A percentile compares a stretch with the other conserved stretches of the same genome.
Conservation (phyloP, 2,329 filamentous ascomycete species). For the Aspergillus tamarii region DNA sequence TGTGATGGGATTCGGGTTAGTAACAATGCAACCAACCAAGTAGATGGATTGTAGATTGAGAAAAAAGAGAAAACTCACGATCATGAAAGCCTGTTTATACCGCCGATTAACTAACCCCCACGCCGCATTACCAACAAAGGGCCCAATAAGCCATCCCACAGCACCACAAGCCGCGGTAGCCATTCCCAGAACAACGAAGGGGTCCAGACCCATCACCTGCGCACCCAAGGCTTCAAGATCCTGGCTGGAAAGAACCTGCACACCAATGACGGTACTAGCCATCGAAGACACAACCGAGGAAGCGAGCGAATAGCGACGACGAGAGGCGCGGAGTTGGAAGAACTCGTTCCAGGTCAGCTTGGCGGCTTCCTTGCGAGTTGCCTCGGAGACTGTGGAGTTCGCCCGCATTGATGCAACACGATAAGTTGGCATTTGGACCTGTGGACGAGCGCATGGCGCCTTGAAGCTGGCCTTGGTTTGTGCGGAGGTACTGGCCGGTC, state of each 20-base stretch:
- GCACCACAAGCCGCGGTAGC: conserved; percentile 75
- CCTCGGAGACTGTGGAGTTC: conserved; percentile 32
- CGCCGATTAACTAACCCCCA: conserved; percentile 78
- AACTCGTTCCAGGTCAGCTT: conserved; percentile 88
- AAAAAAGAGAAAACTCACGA: conserved; percentile 53
- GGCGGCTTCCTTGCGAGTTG: conserved; percentile 36
- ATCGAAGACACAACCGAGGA: conserved; percentile 72
- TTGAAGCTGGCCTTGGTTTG: conserved; percentile 23
- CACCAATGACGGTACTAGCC: conserved; percentile 58
- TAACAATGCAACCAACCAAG: neutral
- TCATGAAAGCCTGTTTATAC: conserved; percentile 71
- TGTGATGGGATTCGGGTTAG: conserved; percentile 34
- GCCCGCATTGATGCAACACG: conserved; percentile 23
- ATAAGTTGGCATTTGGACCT: conserved; percentile 14
- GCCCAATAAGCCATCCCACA: conserved; percentile 87
- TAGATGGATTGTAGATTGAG: neutral
- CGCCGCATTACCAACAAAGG: conserved; percentile 75
- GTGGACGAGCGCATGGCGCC: conserved; percentile 15
- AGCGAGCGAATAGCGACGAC: conserved; percentile 78
- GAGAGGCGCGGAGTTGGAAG: conserved; percentile 84
- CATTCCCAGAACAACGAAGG: conserved; percentile 80
- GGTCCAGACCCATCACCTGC: conserved; percentile 81
- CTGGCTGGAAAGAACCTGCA: conserved; percentile 65
- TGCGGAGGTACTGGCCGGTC: conserved; percentile 26
- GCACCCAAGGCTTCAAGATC: conserved; percentile 68